Evolutionary conservation across 768 basidiomycete species (phyloP).

Genomic region (Cystoderma amianthinum): DNA sequence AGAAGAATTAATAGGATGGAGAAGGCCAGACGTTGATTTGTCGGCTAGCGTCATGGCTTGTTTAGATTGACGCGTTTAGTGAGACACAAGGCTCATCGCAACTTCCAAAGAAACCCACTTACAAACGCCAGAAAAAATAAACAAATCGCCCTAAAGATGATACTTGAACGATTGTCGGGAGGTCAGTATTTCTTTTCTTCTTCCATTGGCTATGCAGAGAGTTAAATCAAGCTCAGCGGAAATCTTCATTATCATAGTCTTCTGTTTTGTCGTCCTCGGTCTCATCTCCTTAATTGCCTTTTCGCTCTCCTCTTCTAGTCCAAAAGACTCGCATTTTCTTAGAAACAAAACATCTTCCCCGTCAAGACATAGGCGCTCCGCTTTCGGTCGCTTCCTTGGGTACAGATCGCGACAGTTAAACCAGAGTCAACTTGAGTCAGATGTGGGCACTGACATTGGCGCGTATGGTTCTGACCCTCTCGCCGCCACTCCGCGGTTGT

Average conservation of each 20-base stretch:
- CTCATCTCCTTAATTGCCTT: not conserved
- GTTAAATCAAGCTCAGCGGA: not conserved
- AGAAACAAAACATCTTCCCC: not conserved
- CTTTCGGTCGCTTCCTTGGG: not conserved
- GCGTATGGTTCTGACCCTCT: not conserved
- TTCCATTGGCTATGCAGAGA: not conserved
- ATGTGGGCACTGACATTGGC: not conserved
- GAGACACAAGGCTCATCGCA: too few relatives aligned
- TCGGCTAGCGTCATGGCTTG: too few relatives aligned
- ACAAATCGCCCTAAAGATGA: too few relatives aligned
- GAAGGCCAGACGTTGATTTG: too few relatives aligned
- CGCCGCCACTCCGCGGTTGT: conserved; percentile 11
- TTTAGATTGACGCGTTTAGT: too few relatives aligned
- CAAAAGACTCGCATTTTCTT: too few relatives aligned
- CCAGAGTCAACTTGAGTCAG: not conserved
- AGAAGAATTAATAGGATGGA: too few relatives aligned
- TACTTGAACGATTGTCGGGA: too few relatives aligned
- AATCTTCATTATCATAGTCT: not conserved
- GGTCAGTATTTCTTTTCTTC: not conserved
- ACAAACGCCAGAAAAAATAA: too few relatives aligned
- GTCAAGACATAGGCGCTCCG: not conserved
- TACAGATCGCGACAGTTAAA: not conserved
- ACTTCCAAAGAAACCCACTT: too few relatives aligned
- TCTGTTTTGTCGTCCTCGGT: not conserved
- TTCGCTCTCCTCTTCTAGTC: not conserved